These are phyloP conservation scores for Wallacemonas sp. DNA, from an alignment of 208 protist genomes.

Conservation along the genomic window DNA sequence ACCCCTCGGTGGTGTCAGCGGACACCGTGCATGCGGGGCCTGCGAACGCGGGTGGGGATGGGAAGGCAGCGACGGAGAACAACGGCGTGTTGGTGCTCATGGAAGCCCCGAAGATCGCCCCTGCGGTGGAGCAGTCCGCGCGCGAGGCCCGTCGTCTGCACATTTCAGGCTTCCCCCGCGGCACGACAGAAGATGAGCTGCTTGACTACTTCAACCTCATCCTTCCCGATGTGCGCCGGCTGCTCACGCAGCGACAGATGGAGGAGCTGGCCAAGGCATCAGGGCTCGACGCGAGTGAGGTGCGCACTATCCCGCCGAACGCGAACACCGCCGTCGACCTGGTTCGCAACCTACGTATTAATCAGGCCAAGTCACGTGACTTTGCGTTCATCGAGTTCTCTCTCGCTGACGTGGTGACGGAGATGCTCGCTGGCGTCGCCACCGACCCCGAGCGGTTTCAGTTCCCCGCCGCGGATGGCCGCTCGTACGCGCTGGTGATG, in stretches of 20 bases:
- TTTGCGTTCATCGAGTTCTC: slow-evolving; percentile 85
- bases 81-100: slow-evolving; percentile 35
- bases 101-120: slow-evolving; percentile 69
- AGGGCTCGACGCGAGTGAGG: slow-evolving; percentile 30
- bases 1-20: too few species aligned
- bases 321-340: slow-evolving; percentile 62
- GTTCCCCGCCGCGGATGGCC: slow-evolving; percentile 48
- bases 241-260: slow-evolving; percentile 70
- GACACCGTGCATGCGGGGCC: not conserved
- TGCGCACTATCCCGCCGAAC: slow-evolving; percentile 59
- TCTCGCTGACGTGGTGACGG: slow-evolving; percentile 78
- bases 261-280: slow-evolving; percentile 32
- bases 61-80: not conserved
- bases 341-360: slow-evolving; percentile 53
- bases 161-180: slow-evolving; percentile 67
- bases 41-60: not conserved
- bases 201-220: slow-evolving; percentile 64
- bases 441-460: slow-evolving; percentile 54
- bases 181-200: slow-evolving; percentile 61
- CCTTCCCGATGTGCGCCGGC: slow-evolving; percentile 72
- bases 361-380: slow-evolving; percentile 49
- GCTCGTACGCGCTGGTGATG: slow-evolving; percentile 55
- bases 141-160: slow-evolving; percentile 80
- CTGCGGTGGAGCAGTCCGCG: slow-evolving; percentile 51
- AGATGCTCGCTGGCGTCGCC: slow-evolving; percentile 56